Base-by-base conservation (phyloP, 768 basidiomycete genomes). In the Kwoniella europaea region DNA sequence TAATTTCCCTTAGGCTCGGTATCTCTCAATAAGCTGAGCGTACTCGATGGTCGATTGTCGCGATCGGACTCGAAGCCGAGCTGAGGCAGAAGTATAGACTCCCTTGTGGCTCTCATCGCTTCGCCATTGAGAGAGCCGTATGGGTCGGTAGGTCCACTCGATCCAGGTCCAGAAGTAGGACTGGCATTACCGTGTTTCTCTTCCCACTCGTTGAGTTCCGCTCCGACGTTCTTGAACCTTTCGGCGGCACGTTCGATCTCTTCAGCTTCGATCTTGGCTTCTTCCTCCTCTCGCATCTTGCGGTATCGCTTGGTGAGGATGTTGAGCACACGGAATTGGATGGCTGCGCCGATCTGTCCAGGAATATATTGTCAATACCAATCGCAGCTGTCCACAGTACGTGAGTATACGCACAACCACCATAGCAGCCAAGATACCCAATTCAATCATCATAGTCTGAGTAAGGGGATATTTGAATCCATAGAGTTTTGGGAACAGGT, bases 371-470 rank as follows among this genome's bases (percentile, higher is more conserved):
- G 35, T 35, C 35, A 35, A 35, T 1, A 35, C 35, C 35, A 35
- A 35, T 35, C 0, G 35, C 35, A 35, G 35, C 35, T 35, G 35
- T 35, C 1, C 35, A 35, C 35, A 35, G 35, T 35, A 6, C 0
- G 35, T 35, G 1, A 35, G 0, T 35, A 9, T 12, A 77, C 81
- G 70, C 54, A 83, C 82, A 65, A 96, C 85, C 27, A 92, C 86
- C 52, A 95, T 86, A 2, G 93, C 93, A 55, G 87, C 92, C 69
- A 93, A 88, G 75, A 97, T 88, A 35, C 94, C 95, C 41, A 98
- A 87, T 80, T 97, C 95, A 69, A 98, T 94, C 80, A 92, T 88
- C 93, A 95, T 96, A 9, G 90, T 90, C 80, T 94, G 93, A 4
- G 91, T 88, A 63, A 95, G 89, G 41, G 94, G 93, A 79, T 92